Evolutionary conservation across 2,329 filamentous ascomycete genomes (phyloP), one percentile per base, ranked within the genome.

Genomic region (Macrophomina pseudophaseolina): DNA sequence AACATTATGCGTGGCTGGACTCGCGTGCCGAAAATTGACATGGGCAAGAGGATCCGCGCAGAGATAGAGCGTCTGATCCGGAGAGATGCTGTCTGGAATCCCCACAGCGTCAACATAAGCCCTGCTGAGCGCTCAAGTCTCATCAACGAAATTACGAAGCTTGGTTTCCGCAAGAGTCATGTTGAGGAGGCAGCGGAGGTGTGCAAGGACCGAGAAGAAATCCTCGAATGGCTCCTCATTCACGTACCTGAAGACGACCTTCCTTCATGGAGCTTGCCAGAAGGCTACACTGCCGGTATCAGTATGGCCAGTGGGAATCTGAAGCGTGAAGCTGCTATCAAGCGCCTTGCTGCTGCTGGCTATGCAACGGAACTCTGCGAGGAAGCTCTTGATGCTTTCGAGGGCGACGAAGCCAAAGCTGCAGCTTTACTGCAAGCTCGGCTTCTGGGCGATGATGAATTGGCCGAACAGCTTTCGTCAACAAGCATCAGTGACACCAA

Each of bases 241-340:
- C 94, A 99, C 78, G 93, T 99, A 2, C 95, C 95, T 1, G 95
- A 99, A 75, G 95, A 99, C 75, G 95, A 98, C 73, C 82, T 98
- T n/a, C 95, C 95, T 1, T 84, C 87, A 6, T 98, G 94, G 93
- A 92, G 92, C 72, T 82, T 99, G 49, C 95, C 95, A 0, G 94
- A 96, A 79, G 91, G 90, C 68, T 99, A 99, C 76, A 89, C 91
- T 11, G 94, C 94, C 33, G 95, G 95, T 28, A 90, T 98, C 32
- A 93, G 90, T 52, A 89, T 99, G 70, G 94, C 90, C 1, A 91
- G 91, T 60, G 91, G 89, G 6, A 91, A 97, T 75, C 78, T 97
- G 68, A 91, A 88, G 75, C 87, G 88, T 71, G 94, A 98, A 76
- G 90, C 88, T 4, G 90, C 91, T 66, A 88, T 97, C 71, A 93